phyloP scores from a whole-genome alignment of 2,329 filamentous ascomycete genomes.

The Eutypella sp. region DNA sequence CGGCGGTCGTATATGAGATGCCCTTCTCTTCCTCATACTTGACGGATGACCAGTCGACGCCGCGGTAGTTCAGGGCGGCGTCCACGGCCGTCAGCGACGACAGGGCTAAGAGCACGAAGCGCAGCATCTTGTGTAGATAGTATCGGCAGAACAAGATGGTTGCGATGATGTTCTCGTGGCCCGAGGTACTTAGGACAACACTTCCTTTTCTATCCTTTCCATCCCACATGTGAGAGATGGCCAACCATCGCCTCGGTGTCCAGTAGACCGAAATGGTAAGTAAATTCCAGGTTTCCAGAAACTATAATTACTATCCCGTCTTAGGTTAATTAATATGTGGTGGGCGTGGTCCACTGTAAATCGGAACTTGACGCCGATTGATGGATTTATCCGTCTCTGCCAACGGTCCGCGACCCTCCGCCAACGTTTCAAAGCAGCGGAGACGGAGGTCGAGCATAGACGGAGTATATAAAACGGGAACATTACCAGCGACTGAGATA shows the following conservation, averaged over 20 bases:
- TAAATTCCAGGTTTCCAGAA: no score
- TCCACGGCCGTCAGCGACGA: constrained; percentile 14
- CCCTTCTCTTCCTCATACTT: constrained; percentile 58
- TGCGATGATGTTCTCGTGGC: no score
- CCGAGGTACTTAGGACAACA: background rate
- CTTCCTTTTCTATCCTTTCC: background rate
- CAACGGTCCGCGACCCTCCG: background rate
- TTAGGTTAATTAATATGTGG: background rate
- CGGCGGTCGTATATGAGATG: constrained; percentile 53
- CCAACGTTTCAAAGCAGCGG: no score
- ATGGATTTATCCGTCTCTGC: background rate
- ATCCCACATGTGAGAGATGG: background rate
- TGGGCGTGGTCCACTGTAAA: background rate
- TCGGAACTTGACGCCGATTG: background rate
- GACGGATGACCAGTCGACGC: constrained; percentile 67
- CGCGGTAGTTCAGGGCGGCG: constrained; percentile 55
- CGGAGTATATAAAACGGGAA: background rate
- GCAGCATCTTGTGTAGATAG: constrained; percentile 14
- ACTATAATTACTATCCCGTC: no score
- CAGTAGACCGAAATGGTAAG: background rate
- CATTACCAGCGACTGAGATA: no score
- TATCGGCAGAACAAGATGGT: no score
- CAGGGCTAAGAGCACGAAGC: constrained; percentile 13
- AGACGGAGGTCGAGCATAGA: background rate
- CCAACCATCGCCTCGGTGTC: background rate